These are phyloP conservation scores for Dianthus caryophyllus DNA, from an alignment of 148 eudicot genomes.

Conservation along the genomic window DNA sequence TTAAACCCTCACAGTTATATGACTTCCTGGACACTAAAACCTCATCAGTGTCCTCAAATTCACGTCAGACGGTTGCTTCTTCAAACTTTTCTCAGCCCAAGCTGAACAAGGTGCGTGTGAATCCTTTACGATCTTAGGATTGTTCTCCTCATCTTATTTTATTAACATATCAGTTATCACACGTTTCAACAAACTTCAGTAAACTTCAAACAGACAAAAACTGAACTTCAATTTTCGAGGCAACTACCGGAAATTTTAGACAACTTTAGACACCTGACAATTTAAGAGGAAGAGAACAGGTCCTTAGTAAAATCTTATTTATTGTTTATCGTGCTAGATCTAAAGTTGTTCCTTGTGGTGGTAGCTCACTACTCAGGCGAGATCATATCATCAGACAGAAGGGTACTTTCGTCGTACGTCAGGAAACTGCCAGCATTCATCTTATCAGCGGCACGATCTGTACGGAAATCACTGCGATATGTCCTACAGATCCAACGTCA, in stretches of 20 bases:
- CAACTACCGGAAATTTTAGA: no score
- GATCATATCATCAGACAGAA: conserved; percentile 45
- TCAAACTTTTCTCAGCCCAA: conserved; percentile 39
- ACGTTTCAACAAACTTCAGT: no score
- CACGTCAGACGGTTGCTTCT: conserved; percentile 32
- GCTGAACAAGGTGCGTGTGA: conserved; percentile 26
- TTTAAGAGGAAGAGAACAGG: no score
- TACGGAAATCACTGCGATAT: conserved; percentile 35
- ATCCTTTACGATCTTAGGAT: no score
- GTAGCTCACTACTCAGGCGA: conserved; percentile 52
- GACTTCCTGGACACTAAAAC: conserved; percentile 25
- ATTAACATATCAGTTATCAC: no score
- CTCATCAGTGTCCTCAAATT: conserved; percentile 34
- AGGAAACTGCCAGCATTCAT: conserved; percentile 40
- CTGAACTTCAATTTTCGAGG: no score
- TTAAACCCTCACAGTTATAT: conserved; percentile 35
- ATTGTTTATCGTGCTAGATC: neutral
- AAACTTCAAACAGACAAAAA: no score
- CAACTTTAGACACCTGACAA: no score
- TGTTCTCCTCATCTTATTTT: no score
- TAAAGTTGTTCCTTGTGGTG: neutral
- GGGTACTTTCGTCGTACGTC: conserved; percentile 31
- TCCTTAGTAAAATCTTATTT: no score
- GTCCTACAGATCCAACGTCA: conserved; percentile 44
- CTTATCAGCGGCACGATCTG: conserved; percentile 43